Conservation (phyloP, 1,139 yeast genomes). For the Debaryomyces sp. region DNA sequence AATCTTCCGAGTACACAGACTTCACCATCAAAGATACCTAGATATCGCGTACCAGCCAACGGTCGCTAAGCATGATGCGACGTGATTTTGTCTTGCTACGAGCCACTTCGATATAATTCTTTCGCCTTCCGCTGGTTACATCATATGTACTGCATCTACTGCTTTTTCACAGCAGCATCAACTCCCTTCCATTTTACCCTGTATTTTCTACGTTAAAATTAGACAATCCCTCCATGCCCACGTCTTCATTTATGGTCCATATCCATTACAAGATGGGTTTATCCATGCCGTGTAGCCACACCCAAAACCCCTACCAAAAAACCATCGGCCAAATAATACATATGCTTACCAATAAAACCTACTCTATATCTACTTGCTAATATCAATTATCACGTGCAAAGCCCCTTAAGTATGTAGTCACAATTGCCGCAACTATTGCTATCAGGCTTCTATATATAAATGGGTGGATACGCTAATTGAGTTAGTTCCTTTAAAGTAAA, state of each 20-base stretch:
- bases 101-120: neutral
- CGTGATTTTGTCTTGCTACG: neutral
- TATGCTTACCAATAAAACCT: neutral
- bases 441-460: slow-evolving; percentile 1
- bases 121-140: neutral
- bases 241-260: neutral
- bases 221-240: neutral
- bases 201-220: neutral
- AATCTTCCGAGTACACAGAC: too few relatives aligned
- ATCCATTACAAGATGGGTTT: neutral
- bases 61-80: neutral
- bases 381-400: neutral
- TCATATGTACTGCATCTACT: neutral
- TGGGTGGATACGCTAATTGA: neutral
- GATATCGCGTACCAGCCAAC: neutral
- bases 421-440: slow-evolving; percentile 8
- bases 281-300: neutral
- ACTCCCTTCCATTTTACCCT: neutral
- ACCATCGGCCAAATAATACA: neutral
- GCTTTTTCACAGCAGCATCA: neutral
- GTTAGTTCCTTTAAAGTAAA: too few relatives aligned
- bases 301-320: neutral
- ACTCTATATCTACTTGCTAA: neutral
- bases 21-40: too few relatives aligned
- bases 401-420: neutral